Evolutionary conservation across 768 basidiomycete species (phyloP), one percentile per base, ranked within the genome.

Genomic region (Russula brevipes): DNA sequence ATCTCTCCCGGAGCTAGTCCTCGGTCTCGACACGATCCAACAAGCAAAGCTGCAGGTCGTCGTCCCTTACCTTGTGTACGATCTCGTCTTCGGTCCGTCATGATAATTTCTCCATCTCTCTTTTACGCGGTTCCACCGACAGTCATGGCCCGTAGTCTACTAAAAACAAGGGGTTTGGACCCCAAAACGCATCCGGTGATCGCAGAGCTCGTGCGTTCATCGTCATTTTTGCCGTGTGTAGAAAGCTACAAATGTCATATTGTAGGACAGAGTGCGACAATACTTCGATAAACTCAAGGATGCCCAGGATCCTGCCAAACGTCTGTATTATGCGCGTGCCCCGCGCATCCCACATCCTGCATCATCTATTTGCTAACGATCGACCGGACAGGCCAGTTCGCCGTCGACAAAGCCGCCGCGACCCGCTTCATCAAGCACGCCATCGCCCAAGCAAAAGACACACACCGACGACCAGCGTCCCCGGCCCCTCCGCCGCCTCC

Each of bases 251-350:
- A 41, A n/a, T 11, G n/a, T 16, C 16, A 36, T 39, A n/a, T 38
- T 39, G 5, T 46, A 91, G 91, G 86, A 88, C 66, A 81, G 91
- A 70, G 80, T 94, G 11, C 81, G 84, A 35, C 79, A 84, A 65
- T 94, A 94, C 74, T 94, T 94, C 75, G 84, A 85, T 65, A 94
- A 94, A 71, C 88, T 94, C 57, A 81, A 85, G 63, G 77, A 80
- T 24, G 88, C 90, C 4, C 89, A 94, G 73, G 84, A 85, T 58
- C 82, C 85, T 10, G 79, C 80, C 19, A 75, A 80, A 71, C 81
- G 86, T 85, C 60, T 66, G 83, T 74, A 16, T 59, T 10, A 24
- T 24, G 19, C n/a, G 31, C 19, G 24, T 41, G 57, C 31, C 33
- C 24, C 59, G 24, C 45, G 17, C 54, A 31, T 39, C 49, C 12